Evolutionary conservation across 2,329 filamentous ascomycete genomes (phyloP), one percentile per base, ranked within the genome.

Genomic region (Hypoxylon sp.): DNA sequence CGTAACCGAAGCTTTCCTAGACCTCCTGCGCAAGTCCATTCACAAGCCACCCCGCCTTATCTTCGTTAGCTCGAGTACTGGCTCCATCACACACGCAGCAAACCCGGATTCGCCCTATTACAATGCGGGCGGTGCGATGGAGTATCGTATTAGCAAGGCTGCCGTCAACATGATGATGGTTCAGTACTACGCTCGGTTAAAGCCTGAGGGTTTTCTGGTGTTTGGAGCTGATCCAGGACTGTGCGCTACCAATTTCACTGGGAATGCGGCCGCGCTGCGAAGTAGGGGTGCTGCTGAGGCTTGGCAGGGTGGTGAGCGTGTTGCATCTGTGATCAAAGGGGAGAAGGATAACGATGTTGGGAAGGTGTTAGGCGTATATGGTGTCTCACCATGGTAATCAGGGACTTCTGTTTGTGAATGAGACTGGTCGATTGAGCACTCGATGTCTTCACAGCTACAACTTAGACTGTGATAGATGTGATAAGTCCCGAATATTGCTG

Each of bases 151-250:
- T 1, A 76, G 73, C 72, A 78, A 77, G 65, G 64, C 76, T 11
- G 77, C 75, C 2, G 58, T 78, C 7, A 77, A 78, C 57, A 77
- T 78, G 77, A 30, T 74, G 31, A 75, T 74, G 51, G 31, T 58
- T 33, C 56, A 73, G 68, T 73, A 74, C 10, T 63, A 61, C 46
- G 66, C 61, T 40, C 58, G 63, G 7, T 68, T 77, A 66, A 70
- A 58, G 31, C 61, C 46, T 1, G 68, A 68, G 11, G 61, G 64
- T 1, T 56, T 70, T 20, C 13, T 51, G 0, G 68, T 70, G 10
- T 70, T 70, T 27, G 68, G 68, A 1, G 63, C 63, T 7, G 64
- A 68, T 20, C 68, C 68, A 5, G 68, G 68, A 1, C 56, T 70
- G 2, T 64, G 60, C n/a, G 67, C 67, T 42, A 67, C 67, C n/a